These are phyloP conservation scores for Neonectria magnoliae DNA, from an alignment of 2,329 filamentous ascomycete genomes.

Conservation along the genomic window DNA sequence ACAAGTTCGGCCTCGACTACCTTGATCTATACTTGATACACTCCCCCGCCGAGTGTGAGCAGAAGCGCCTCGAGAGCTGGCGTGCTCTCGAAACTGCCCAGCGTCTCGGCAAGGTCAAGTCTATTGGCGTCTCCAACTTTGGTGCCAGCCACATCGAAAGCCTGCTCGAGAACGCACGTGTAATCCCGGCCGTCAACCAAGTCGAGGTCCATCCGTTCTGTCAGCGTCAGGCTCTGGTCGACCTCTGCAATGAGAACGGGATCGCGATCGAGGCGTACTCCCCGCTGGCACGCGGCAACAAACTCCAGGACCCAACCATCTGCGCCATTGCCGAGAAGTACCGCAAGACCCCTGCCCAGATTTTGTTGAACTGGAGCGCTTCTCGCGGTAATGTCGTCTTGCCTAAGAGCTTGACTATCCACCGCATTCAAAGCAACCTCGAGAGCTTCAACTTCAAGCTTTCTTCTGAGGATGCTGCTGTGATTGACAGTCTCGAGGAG, in stretches of 20 bases:
- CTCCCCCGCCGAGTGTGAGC: slow-evolving; percentile 72
- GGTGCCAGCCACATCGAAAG: slow-evolving; percentile 69
- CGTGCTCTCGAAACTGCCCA: slow-evolving; percentile 74
- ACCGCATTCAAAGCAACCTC: slow-evolving; percentile 74
- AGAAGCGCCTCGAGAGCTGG: slow-evolving; percentile 78
- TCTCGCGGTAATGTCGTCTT: slow-evolving; percentile 79
- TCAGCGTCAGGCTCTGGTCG: slow-evolving; percentile 68
- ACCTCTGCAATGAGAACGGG: slow-evolving; percentile 64
- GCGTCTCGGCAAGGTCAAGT: slow-evolving; percentile 69
- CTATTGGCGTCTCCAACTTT: slow-evolving; percentile 84
- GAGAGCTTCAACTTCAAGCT: slow-evolving; percentile 71
- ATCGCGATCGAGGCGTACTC: slow-evolving; percentile 70
- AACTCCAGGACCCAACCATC: slow-evolving; percentile 68
- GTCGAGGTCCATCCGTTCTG: slow-evolving; percentile 83
- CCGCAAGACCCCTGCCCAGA: slow-evolving; percentile 74
- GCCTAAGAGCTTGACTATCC: slow-evolving; percentile 75
- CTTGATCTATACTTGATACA: slow-evolving; percentile 78
- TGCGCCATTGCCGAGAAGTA: slow-evolving; percentile 74
- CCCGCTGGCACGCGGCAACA: slow-evolving; percentile 50
- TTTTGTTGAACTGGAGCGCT: slow-evolving; percentile 82
- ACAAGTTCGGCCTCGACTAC: slow-evolving; percentile 73
- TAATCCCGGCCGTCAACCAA: slow-evolving; percentile 78
- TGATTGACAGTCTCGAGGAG: slow-evolving; percentile 73
- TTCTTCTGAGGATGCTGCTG: slow-evolving; percentile 66
- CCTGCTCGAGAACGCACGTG: slow-evolving; percentile 65